Evolutionary conservation across 495 filamentous ascomycete species (phyloP), one percentile per base, ranked within the genome.

Genomic region (Trichoderma virens): DNA sequence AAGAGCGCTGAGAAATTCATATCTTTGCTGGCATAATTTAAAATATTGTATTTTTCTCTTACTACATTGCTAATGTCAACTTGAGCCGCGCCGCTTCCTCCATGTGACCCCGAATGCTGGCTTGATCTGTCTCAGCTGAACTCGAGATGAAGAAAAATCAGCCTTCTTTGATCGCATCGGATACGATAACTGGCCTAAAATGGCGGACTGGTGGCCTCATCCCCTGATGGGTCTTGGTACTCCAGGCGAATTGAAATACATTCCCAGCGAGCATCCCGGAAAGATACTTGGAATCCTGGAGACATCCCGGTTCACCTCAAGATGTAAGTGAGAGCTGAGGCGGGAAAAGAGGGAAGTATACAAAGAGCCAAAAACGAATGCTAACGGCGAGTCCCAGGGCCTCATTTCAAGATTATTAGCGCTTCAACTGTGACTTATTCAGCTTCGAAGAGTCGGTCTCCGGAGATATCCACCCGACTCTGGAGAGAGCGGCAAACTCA

Each of bases 351-450:
- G 23, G 3, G 2, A 27, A 56, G 14, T 30, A 14, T 7, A 8
- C 51, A 0, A 11, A 35, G 34, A 35, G 34, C 13, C 27, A 16
- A 2, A 9, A 18, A 28, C 25, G 18, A 30, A 16, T 28, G 47
- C 32, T 62, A 45, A 62, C 38, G 8, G 13, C 18, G 4, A 23
- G 9, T 20, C 18, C 6, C 25, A 62, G 61, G 14, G 13, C 61
- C 61, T 62, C 61, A 43, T 41, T 62, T 62, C 25, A 39, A 9
- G 5, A 38, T 41, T n/a, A 47, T 62, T 28, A 38, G 61, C 61
- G 0, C 34, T 11, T 27, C 61, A 18, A 9, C 16, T 25, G 25
- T 45, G 38, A n/a, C 34, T 20, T 62, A 62, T 47, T 27, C 61
- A 35, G 61, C 32, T 41, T 62, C 61, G 38, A 62, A 28, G n/a